phyloP scores from a whole-genome alignment of 2,329 filamentous ascomycete species.

The Stenocarpella maydis region DNA sequence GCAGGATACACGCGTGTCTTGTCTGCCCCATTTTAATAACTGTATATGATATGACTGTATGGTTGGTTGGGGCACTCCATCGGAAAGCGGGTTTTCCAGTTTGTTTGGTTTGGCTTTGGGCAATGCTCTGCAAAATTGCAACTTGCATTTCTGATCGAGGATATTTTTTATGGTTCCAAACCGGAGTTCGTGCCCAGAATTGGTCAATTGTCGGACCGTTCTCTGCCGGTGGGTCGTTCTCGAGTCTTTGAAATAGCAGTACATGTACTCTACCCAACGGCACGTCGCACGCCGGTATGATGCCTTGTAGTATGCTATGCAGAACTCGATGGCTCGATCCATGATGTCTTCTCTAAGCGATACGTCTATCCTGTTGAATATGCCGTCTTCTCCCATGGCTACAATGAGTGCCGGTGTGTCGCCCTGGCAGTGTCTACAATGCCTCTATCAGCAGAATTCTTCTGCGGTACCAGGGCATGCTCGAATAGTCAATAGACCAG shows the following conservation, averaged over 20 bases:
- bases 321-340: no score
- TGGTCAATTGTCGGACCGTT: constrained; percentile 1
- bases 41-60: constrained; percentile 22
- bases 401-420: not conserved
- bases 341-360: not conserved
- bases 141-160: constrained; percentile 8
- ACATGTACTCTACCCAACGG: not conserved
- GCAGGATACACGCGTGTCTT: not conserved
- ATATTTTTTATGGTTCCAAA: not conserved
- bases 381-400: not conserved
- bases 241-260: not conserved
- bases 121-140: constrained; percentile 23
- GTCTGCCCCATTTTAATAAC: not conserved
- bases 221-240: not conserved
- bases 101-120: constrained; percentile 21
- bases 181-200: constrained; percentile 11
- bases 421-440: not conserved
- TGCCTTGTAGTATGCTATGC: not conserved
- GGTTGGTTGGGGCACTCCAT: constrained; percentile 16
- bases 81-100: constrained; percentile 11
- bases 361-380: not conserved
- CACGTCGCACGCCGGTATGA: not conserved
- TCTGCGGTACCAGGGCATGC: not conserved
- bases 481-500: not conserved
- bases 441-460: not conserved